Percentiles rank a stretch among this genome's conserved stretches.
Conservation (phyloP, 2,329 filamentous ascomycete genomes). For the Colletotrichum chrysophilum region DNA sequence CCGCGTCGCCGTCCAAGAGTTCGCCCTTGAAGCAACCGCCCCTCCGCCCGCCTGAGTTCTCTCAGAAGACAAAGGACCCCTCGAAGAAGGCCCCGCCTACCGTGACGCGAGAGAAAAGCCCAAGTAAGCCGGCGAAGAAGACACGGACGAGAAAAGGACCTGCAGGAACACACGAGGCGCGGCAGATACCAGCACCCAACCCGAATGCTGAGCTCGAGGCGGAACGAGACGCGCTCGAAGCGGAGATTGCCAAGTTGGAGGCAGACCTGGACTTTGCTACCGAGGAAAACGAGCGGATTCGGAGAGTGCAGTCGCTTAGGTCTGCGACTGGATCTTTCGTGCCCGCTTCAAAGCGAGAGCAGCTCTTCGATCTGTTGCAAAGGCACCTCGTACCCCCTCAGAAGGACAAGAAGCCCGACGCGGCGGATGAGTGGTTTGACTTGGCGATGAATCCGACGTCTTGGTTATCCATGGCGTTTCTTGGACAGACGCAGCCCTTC, state of each 20-base stretch:
- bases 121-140: not conserved
- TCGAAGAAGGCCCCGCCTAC: constrained; percentile 21
- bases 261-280: constrained; percentile 62
- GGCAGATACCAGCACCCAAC: constrained; percentile 45
- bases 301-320: constrained; percentile 43
- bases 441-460: constrained; percentile 56
- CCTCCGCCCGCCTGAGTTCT: constrained; percentile 29
- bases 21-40: constrained; percentile 56
- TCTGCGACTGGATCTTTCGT: constrained; percentile 28
- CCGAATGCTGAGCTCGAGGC: constrained; percentile 55
- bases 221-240: constrained; percentile 56
- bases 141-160: not conserved
- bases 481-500: constrained; percentile 28
- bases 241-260: constrained; percentile 61
- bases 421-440: constrained; percentile 49
- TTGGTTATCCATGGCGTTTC: constrained; percentile 56
- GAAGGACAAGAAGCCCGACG: constrained; percentile 29
- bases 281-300: constrained; percentile 63
- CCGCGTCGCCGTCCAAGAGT: constrained; percentile 39
- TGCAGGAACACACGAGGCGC: constrained; percentile 38
- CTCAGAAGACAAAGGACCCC: not conserved
- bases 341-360: constrained; percentile 37
- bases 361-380: constrained; percentile 44
- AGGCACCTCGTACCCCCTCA: constrained; percentile 46
- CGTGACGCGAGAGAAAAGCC: not conserved